Evolutionary conservation across 768 basidiomycete genomes (phyloP).

Genomic region (Rhodotorula babjevae): DNA sequence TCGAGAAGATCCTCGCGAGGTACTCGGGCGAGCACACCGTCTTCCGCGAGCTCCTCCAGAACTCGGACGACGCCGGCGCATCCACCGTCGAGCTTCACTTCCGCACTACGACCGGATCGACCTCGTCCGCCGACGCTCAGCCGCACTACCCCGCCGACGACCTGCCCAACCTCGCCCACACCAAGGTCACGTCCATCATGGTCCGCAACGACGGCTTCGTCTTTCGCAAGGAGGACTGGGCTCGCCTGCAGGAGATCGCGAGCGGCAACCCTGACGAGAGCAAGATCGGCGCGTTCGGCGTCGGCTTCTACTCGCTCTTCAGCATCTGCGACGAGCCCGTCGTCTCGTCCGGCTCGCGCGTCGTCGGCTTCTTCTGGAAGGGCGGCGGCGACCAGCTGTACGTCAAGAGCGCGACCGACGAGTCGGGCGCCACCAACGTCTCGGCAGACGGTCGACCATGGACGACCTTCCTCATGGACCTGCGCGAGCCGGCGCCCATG

Average conservation of each 20-base stretch:
- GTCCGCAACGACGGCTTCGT: conserved; percentile 79
- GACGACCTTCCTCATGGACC: conserved; percentile 84
- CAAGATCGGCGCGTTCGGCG: conserved; percentile 87
- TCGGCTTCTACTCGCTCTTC: conserved; percentile 43
- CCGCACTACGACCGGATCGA: conserved; percentile 52
- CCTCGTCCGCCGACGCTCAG: not conserved
- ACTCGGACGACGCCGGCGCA: conserved; percentile 68
- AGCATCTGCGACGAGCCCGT: conserved; percentile 47
- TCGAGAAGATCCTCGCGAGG: conserved; percentile 50
- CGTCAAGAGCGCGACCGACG: conserved; percentile 44
- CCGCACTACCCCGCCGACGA: conserved; percentile 2
- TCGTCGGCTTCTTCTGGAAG: conserved; percentile 80
- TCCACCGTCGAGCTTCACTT: conserved; percentile 70
- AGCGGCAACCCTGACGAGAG: conserved; percentile 91
- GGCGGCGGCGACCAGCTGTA: conserved; percentile 56
- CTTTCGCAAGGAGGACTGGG: conserved; percentile 83
- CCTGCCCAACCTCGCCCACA: conserved; percentile 44
- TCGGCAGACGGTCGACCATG: conserved; percentile 53
- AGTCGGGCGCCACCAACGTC: conserved; percentile 16
- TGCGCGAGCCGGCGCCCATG: conserved; percentile 73
- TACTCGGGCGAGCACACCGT: conserved; percentile 93
- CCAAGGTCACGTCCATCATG: conserved; percentile 60
- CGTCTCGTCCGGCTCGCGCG: conserved; percentile 59
- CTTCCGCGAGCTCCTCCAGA: conserved; percentile 83
- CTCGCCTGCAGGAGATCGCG: conserved; percentile 51